phyloP scores from a whole-genome alignment of 2,329 filamentous ascomycete species.

The Dichotomopilus funicola region DNA sequence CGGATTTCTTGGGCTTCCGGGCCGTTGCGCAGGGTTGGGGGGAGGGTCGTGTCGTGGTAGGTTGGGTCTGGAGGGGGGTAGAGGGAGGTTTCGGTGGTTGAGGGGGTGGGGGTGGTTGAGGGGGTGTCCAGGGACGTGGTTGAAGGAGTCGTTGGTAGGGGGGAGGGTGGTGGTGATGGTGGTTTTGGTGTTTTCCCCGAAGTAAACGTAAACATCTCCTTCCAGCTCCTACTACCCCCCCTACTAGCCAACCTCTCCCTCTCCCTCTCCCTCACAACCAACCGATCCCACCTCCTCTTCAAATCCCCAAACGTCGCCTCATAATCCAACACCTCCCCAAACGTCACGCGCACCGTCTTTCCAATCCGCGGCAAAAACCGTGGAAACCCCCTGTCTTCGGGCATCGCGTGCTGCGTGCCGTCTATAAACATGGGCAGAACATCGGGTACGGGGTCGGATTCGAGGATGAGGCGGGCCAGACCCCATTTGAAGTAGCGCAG shows the following conservation, averaged over 20 bases:
- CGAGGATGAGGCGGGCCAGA: slow-evolving; percentile 81
- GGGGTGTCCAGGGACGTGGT: too few relatives aligned
- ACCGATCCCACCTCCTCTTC: slow-evolving; percentile 63
- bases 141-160: too few relatives aligned
- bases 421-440: slow-evolving; percentile 93
- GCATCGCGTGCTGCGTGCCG: slow-evolving; percentile 82
- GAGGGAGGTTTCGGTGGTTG: too few relatives aligned
- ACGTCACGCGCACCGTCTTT: slow-evolving; percentile 64
- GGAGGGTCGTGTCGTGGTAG: too few relatives aligned
- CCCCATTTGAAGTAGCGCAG: slow-evolving; percentile 99
- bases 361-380: slow-evolving; percentile 72
- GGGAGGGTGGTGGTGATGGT: background rate
- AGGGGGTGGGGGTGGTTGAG: too few relatives aligned
- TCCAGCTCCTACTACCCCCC: background rate
- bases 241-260: background rate
- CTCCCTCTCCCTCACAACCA: slow-evolving; percentile 45
- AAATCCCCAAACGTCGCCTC: slow-evolving; percentile 73
- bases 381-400: slow-evolving; percentile 72
- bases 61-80: too few relatives aligned
- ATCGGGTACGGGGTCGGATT: slow-evolving; percentile 79
- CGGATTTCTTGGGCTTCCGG: slow-evolving; percentile 71
- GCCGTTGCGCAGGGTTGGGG: slow-evolving; percentile 28
- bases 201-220: background rate
- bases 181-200: background rate
- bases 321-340: slow-evolving; percentile 70